Base-by-base conservation (phyloP, 306 rosid species). In the Lablab purpureus region DNA sequence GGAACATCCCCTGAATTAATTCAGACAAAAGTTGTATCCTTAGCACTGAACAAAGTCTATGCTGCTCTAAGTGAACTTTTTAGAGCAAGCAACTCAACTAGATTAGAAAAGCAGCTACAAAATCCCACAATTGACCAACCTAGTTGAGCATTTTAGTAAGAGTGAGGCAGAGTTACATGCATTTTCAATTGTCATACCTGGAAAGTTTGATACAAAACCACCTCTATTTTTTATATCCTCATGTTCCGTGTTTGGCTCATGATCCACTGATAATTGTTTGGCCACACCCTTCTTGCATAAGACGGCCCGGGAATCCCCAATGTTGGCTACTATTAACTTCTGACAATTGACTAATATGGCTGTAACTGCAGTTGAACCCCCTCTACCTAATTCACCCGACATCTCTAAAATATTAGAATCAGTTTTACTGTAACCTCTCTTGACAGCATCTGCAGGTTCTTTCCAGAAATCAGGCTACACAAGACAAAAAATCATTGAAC, bases 281-380 rank as follows among this genome's bases (percentile, higher is more conserved):
- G 97, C 98, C 67, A 63, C 75, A 4, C 98, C 98, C 27, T 91
- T 90, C 85, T 62, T 81, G 81, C 87, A 86, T 82, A 93, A 81
- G 69, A 95, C 90, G 46, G 99, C 99, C 50, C 99, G 86, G 69
- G 99, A 95, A 84, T 95, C 99, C n/a, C 99, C 98, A 18, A 95
- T 83, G 56, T 93, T 95, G 68, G 97, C 99, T 66, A 95, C 91
- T 34, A 95, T 88, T 84, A 93, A 84, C 90, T 88, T 93, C 21
- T 79, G 87, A 80, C 99, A 86, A 80, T 95, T 80, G 9, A 95
- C 89, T 81, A 95, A 77, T 85, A 95, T 93, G 56, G 99, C 99
- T 0, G 99, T 95, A 54, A 95, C 98, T 17, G 99, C 99, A 51
- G 99, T 95, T 67, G 99, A 95, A 71, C 99, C 99, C 67, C 99